Conservation (phyloP, 768 basidiomycete genomes). For the Suillus tomentosus region DNA sequence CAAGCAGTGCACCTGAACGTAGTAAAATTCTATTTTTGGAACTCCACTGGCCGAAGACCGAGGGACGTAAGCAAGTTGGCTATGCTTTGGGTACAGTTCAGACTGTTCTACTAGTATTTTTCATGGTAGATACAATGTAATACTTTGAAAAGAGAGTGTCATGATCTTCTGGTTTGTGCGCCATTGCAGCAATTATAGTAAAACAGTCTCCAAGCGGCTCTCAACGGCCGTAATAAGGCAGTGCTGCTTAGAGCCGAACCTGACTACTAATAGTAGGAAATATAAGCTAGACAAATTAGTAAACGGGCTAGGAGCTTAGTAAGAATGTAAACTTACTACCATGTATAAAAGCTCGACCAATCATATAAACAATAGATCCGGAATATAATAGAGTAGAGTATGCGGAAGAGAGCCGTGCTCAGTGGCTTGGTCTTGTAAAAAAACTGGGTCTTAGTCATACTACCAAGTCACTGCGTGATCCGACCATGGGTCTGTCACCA, state of each 20-base stretch:
- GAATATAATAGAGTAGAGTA: not conserved
- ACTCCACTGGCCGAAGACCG: not conserved
- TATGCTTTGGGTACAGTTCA: not conserved
- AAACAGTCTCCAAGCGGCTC: not conserved
- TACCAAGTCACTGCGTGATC: conserved; percentile 14
- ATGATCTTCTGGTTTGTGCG: too few species aligned
- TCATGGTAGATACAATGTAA: not conserved
- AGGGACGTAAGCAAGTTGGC: not conserved
- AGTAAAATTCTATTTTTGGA: not conserved
- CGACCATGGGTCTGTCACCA: conserved; percentile 62
- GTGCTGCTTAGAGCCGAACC: not conserved
- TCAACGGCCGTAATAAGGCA: not conserved
- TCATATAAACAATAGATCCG: not conserved
- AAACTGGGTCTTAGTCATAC: not conserved
- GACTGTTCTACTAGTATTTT: not conserved
- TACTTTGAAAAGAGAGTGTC: not conserved
- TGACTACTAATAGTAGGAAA: not conserved
- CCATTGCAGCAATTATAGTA: not conserved
- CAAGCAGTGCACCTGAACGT: not conserved
- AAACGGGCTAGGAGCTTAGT: not conserved
- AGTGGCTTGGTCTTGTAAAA: not conserved
- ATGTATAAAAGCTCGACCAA: not conserved
- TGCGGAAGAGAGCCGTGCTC: not conserved
- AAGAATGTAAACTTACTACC: not conserved
- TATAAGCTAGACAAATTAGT: not conserved